These are phyloP conservation scores for Stromatinia cepivora DNA, from an alignment of 2,329 filamentous ascomycete species.

Conservation along the genomic window DNA sequence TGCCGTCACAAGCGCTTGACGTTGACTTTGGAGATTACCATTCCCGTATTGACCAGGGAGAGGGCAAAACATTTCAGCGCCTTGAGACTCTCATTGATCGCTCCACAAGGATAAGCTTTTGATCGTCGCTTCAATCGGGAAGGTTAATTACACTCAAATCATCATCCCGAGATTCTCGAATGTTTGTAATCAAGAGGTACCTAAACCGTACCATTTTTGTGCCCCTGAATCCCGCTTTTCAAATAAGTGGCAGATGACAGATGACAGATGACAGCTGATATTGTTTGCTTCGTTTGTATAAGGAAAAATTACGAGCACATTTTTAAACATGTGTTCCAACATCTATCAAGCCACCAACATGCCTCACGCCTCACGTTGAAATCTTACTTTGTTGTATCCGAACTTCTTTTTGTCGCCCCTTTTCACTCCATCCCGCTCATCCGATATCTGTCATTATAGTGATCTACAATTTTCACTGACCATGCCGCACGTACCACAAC, in stretches of 20 bases:
- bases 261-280: neutral
- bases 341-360: slow-evolving; percentile 19
- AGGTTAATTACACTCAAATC: slow-evolving; percentile 11
- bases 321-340: slow-evolving; percentile 13
- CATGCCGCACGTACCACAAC: slow-evolving; percentile 19
- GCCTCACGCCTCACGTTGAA: slow-evolving; percentile 1
- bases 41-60: neutral
- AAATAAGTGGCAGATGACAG: neutral
- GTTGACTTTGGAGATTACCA: slow-evolving; percentile 1
- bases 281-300: neutral
- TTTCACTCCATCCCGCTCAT: neutral
- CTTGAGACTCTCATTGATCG: slow-evolving; percentile 1
- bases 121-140: slow-evolving; percentile 19
- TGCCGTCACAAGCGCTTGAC: slow-evolving; percentile 14
- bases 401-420: neutral
- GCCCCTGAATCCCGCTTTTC: slow-evolving; percentile 7
- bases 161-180: slow-evolving; percentile 1
- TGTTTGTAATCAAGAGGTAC: neutral
- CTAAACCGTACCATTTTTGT: neutral
- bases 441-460: slow-evolving; percentile 7
- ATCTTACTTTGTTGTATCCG: neutral
- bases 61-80: slow-evolving; percentile 1
- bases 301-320: neutral
- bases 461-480: slow-evolving; percentile 11
- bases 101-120: slow-evolving; percentile 15